Evolutionary conservation across 345 rosid species (phyloP).

Genomic region (Lagerstroemia speciosa): DNA sequence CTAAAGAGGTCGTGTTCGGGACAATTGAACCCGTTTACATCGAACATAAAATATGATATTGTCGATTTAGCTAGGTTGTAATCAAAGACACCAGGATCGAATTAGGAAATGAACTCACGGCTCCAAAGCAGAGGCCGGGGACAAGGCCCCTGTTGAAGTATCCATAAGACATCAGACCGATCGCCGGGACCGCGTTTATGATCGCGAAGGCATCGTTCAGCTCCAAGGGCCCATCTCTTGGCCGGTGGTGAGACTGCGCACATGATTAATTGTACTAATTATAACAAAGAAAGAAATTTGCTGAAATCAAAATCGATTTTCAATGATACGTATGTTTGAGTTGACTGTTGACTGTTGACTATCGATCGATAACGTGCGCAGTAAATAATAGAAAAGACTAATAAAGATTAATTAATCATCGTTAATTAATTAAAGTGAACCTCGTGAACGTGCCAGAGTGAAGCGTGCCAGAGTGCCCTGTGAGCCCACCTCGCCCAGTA

Average conservation of each 20-base stretch:
- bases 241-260: constrained; percentile 54
- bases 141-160: constrained; percentile 39
- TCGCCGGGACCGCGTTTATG: constrained; percentile 52
- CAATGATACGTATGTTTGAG: no score
- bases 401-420: neutral
- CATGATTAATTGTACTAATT: neutral
- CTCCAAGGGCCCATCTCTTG: constrained; percentile 58
- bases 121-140: constrained; percentile 63
- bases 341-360: no score
- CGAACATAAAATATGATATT: no score
- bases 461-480: constrained; percentile 56
- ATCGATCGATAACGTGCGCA: no score
- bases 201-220: constrained; percentile 54
- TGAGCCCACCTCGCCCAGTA: constrained; percentile 84
- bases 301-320: neutral
- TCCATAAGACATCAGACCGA: constrained; percentile 39
- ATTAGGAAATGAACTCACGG: constrained; percentile 23
- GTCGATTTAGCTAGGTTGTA: no score
- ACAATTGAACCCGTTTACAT: no score
- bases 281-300: neutral
- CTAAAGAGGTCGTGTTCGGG: no score
- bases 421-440: constrained; percentile 10
- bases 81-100: no score
- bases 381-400: no score
- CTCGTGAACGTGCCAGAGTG: constrained; percentile 73